Percentiles rank a stretch among this genome's conserved stretches.
Evolutionary conservation across 768 basidiomycete species (phyloP).

Genomic region (Macrolepiota dolichaula): DNA sequence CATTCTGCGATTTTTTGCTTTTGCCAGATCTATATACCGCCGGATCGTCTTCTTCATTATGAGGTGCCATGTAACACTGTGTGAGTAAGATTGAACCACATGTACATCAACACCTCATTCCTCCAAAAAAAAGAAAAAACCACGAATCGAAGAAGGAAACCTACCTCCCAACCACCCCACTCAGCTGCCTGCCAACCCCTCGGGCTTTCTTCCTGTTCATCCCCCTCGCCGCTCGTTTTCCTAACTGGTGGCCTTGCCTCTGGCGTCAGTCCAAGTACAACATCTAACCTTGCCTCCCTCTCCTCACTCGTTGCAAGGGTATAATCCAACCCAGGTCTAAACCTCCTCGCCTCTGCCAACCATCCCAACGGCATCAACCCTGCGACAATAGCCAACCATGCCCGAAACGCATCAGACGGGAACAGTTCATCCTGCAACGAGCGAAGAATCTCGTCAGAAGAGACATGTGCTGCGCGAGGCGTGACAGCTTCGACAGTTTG

Average conservation of each 20-base stretch:
- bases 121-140: not conserved
- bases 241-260: constrained; percentile 30
- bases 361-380: constrained; percentile 69
- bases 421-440: constrained; percentile 76
- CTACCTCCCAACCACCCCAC: constrained; percentile 94
- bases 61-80: constrained; percentile 92
- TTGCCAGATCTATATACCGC: constrained; percentile 82
- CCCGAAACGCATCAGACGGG: constrained; percentile 77
- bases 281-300: constrained; percentile 78
- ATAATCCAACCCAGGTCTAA: constrained; percentile 92
- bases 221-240: no score
- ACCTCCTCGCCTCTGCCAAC: constrained; percentile 78
- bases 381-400: constrained; percentile 81
- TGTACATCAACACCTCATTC: not conserved
- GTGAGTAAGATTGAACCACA: not conserved
- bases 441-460: constrained; percentile 58
- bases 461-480: constrained; percentile 49
- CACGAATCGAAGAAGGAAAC: constrained; percentile 16
- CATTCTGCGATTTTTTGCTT: constrained; percentile 31
- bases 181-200: constrained; percentile 67
- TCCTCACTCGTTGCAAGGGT: constrained; percentile 89
- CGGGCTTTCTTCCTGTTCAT: constrained; percentile 21
- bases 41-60: constrained; percentile 93
- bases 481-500: constrained; percentile 43
- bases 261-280: constrained; percentile 84